Conservation (phyloP, 2,329 filamentous ascomycete species). For the Penicillium aurantiogriseum region DNA sequence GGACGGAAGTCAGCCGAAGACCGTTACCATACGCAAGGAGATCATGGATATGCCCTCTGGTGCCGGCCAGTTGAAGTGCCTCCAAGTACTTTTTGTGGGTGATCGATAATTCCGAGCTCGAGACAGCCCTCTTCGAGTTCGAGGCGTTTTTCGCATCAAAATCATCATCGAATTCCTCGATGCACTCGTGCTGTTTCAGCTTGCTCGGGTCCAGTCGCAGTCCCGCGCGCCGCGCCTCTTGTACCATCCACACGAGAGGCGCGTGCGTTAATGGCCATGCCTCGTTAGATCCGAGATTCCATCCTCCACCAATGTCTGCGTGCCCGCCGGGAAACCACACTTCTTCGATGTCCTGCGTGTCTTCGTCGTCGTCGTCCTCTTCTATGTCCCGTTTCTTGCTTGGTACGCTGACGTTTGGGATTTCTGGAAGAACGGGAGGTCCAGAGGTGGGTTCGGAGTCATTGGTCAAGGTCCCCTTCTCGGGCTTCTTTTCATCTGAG, state of each 20-base stretch:
- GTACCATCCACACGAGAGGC: constrained; percentile 67
- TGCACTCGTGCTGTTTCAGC: constrained; percentile 21
- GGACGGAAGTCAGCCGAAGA: constrained; percentile 50
- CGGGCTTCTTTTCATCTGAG: neutral
- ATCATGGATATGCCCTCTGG: constrained; percentile 59
- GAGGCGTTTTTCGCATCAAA: constrained; percentile 18
- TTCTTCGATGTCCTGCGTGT: constrained; percentile 66
- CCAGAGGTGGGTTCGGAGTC: neutral
- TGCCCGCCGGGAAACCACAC: constrained; percentile 71
- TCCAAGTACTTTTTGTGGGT: neutral
- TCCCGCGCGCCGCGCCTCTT: constrained; percentile 61
- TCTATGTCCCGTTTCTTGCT: neutral
- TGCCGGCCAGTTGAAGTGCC: neutral
- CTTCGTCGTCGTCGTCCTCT: neutral
- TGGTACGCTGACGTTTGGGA: neutral
- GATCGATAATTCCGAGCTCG: neutral
- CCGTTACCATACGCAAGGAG: constrained; percentile 62
- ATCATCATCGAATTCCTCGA: constrained; percentile 28
- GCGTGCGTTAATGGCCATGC: constrained; percentile 60
- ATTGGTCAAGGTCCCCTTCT: neutral
- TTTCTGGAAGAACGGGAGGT: constrained; percentile 3
- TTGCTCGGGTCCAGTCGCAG: constrained; percentile 59
- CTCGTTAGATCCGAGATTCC: constrained; percentile 56
- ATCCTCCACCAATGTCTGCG: constrained; percentile 73
- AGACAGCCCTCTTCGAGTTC: constrained; percentile 16